phyloP scores from a whole-genome alignment of 352 stramenopile species.

The Globisporangium middletonii region DNA sequence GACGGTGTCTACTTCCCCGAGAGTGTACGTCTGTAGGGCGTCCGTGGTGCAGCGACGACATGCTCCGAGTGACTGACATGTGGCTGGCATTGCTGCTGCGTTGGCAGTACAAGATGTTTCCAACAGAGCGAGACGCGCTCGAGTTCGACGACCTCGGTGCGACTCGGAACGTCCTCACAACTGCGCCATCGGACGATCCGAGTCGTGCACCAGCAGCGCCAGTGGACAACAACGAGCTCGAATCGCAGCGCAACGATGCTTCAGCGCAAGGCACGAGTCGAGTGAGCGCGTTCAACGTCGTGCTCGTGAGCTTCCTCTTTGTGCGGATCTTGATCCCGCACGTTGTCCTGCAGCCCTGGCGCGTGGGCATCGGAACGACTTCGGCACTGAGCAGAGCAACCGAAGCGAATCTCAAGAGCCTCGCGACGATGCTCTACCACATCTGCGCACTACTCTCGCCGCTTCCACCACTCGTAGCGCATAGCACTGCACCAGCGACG shows the following conservation, averaged over 20 bases:
- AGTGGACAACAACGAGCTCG: neutral
- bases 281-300: constrained; percentile 34
- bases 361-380: constrained; percentile 27
- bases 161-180: constrained; percentile 31
- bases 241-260: constrained; percentile 1
- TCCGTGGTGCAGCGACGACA: no score
- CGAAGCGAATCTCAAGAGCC: constrained; percentile 31
- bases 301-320: constrained; percentile 60
- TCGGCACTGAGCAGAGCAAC: constrained; percentile 18
- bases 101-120: constrained; percentile 51
- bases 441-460: constrained; percentile 35
- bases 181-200: neutral
- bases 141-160: constrained; percentile 56
- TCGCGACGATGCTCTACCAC: constrained; percentile 51
- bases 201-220: neutral
- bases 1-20: constrained; percentile 65
- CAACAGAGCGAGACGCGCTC: constrained; percentile 29
- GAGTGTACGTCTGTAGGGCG: constrained; percentile 21
- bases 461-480: constrained; percentile 23
- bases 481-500: neutral
- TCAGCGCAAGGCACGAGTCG: neutral
- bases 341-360: constrained; percentile 47
- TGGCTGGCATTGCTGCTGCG: neutral
- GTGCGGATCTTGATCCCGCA: constrained; percentile 54
- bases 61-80: no score